Evolutionary conservation across 306 rosid species (phyloP), one percentile per base, ranked within the genome.

Genomic region (Lathyrus oleraceus): DNA sequence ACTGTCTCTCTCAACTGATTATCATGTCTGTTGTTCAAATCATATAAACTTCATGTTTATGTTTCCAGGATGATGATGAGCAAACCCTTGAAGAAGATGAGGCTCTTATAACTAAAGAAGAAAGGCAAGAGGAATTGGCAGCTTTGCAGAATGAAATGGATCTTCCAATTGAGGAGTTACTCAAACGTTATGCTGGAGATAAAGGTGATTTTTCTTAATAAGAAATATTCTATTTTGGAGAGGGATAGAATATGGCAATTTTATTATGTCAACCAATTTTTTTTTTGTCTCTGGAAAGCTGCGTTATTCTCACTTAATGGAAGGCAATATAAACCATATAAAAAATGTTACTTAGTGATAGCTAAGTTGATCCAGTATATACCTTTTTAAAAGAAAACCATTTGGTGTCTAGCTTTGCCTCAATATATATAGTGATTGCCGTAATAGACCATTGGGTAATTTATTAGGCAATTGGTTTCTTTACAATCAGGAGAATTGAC

Each of bases 151-250:
- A 83, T 83, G 98, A 94, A 88, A 79, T 88, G 63, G 86, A 94
- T 84, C 86, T 94, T 83, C 98, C 98, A 38, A 88, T 94, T 66
- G 91, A 90, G 87, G 92, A 90, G 87, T 83, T 94, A 58, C 96
- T 90, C 73, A 87, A 84, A 70, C 91, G 89, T 47, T 94, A 88
- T 88, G 53, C 81, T 59, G 75, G 20, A 62, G 81, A 70, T 48
- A 81, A 67, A 76, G 91, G 98, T 88, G 71, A 82, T 51, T 69
- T 64, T 25, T 56, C 42, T 45, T 47, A 30, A 63, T 12, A 61
- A 36, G 12, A 6, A 45, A 45, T 35, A 35, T 61, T 27, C 5
- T 43, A 38, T 69, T 69, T 15, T 39, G 32, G 35, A 40, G 52
- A 65, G 43, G 59, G 14, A 59, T 79, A 51, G 58, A 52, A 67